Evolutionary conservation across 768 basidiomycete genomes (phyloP), one percentile per base, ranked within the genome.

Genomic region (Hericium erinaceus): DNA sequence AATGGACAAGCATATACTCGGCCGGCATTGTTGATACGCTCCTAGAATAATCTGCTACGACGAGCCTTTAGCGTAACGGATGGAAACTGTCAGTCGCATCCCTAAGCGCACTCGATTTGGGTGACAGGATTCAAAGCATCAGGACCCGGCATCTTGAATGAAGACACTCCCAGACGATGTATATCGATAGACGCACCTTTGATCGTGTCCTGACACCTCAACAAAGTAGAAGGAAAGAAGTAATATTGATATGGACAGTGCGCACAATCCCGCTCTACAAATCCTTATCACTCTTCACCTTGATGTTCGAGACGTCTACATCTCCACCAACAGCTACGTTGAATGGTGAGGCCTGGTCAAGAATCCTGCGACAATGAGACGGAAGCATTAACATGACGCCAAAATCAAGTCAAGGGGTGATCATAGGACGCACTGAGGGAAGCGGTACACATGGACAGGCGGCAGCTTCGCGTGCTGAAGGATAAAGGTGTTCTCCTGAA

Each of bases 381-480:
- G 33, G 9, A 7, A 33, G 4, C 33, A 33, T 33, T 7, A 33
- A 33, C 33, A 33, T 8, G 33, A 8, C 33, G 33, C 33, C 33
- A 33, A 33, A 4, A 33, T 10, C 33, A 33, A 33, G 33, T 10
- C 33, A 33, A 33, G 33, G 9, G 8, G 33, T 33, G 8, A 33
- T 12, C 24, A 51, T 41, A 48, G 11, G 20, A 60, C 58, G 48
- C n/a, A 92, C 89, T 87, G 84, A 55, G 88, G 84, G 67, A 83
- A 87, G 62, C 85, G 77, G 67, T 80, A 84, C 41, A 86, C 78
- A 67, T 83, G 81, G 40, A 86, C 76, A 15, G 59, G 60, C 52
- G 76, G 64, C 72, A 77, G 65, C 69, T 75, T 69, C 67, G 75
- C 64, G 71, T 74, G 61, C 64, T 75, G 63, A 39, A 82, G 65